Evolutionary conservation across 2,329 filamentous ascomycete genomes (phyloP), one percentile per base, ranked within the genome.

Genomic region (Nemania diffusa): DNA sequence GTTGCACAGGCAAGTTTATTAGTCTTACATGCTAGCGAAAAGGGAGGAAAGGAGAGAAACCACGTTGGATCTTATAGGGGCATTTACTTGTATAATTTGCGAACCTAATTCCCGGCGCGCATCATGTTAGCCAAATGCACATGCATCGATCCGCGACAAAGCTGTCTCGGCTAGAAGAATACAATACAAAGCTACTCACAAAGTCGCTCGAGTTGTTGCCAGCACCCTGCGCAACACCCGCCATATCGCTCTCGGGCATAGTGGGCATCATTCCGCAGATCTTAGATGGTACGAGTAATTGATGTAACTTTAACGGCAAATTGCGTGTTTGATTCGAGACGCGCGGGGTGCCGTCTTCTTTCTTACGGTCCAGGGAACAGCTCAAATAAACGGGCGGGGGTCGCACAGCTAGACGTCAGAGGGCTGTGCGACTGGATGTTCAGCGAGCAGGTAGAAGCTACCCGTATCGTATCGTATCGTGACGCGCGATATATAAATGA

Each of bases 31-130:
- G 52, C 26, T 26, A 27, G 9, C 4, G 17, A 3, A 15, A 44
- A 37, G 20, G 48, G 55, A 40, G 52, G 11, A 34, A 5, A 27
- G 17, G 50, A 52, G 50, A 55, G 46, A 62, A 34, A 40, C 56
- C 26, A 42, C 11, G 32, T 76, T 56, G 71, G 20, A 75, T 62
- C 72, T 51, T 51, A 61, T 46, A 40, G 53, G 55, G 71, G 60
- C 67, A 64, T 70, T 82, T 90, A 98, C 95, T 97, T 97, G 87
- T 97, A 98, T 72, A 98, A 85, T 83, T 98, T 98, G 85, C 95
- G 94, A 83, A 98, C 94, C 94, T 97, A 74, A 59, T 74, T 67
- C 32, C 44, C 52, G 57, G 51, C 56, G 50, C 40, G 58, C 50
- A 62, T 58, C 56, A 64, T 27, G 70, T 81, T 75, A 81, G 75